These are phyloP conservation scores for Globisporangium recalcitrans DNA, from an alignment of 352 stramenopile genomes.

Conservation along the genomic window DNA sequence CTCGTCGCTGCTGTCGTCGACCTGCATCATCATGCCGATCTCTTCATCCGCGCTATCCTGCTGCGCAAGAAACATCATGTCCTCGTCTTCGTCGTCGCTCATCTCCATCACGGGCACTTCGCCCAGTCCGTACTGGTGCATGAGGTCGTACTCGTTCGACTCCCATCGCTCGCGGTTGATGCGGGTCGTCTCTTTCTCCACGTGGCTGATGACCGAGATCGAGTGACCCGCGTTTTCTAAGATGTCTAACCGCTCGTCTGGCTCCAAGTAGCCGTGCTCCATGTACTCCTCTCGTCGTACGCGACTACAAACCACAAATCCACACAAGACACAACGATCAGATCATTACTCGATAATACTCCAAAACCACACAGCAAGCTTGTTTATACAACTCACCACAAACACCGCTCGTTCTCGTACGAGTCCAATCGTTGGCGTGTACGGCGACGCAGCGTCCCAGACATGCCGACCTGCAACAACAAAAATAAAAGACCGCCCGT, in stretches of 20 bases:
- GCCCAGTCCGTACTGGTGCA: constrained; percentile 74
- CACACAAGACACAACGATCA: constrained; percentile 3
- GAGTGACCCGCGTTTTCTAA: constrained; percentile 63
- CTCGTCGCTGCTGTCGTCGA: constrained; percentile 46
- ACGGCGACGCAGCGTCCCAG: constrained; percentile 54
- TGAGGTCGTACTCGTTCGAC: constrained; percentile 82
- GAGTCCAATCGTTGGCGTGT: constrained; percentile 58
- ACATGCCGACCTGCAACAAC: constrained; percentile 53
- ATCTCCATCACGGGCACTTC: constrained; percentile 60
- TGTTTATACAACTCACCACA: constrained; percentile 42
- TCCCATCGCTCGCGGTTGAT: constrained; percentile 82
- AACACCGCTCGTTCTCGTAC: constrained; percentile 54
- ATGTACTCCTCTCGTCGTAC: constrained; percentile 76
- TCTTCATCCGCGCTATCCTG: constrained; percentile 27
- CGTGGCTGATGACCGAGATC: constrained; percentile 53
- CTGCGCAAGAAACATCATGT: constrained; percentile 32
- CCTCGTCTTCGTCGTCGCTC: constrained; percentile 46
- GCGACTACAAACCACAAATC: constrained; percentile 23
- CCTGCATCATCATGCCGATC: constrained; percentile 36
- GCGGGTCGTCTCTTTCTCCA: constrained; percentile 62
- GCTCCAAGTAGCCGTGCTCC: constrained; percentile 76
- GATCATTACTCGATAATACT: not conserved
- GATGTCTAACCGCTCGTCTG: constrained; percentile 72
- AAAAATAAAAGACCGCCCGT: not conserved
- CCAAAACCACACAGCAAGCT: too few species aligned